A percentile compares a stretch with the other conserved stretches of the same genome.
Evolutionary conservation across 139 green algal genomes (phyloP).

Genomic region (Chlamydomonas sphaeroides): DNA sequence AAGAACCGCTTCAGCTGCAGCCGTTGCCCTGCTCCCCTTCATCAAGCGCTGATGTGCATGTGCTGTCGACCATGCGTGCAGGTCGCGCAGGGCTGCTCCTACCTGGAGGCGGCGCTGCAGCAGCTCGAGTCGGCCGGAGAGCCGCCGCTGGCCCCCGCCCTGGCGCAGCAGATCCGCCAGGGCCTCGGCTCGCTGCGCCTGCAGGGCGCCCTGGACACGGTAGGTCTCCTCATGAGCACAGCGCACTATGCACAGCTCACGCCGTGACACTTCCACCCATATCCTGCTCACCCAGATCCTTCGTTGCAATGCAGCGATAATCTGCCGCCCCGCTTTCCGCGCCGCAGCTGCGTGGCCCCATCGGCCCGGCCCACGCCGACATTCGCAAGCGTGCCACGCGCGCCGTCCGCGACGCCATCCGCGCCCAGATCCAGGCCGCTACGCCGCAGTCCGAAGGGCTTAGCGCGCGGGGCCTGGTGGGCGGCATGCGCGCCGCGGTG

Average conservation of each 20-base stretch:
- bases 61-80: no score
- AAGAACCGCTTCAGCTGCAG: no score
- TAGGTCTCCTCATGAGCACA: no score
- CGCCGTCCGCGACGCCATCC: slow-evolving; percentile 45
- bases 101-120: slow-evolving; percentile 69
- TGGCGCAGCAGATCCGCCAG: slow-evolving; percentile 61
- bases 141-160: slow-evolving; percentile 52
- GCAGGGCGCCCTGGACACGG: slow-evolving; percentile 6
- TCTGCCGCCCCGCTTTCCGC: not conserved
- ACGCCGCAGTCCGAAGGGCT: not conserved
- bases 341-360: slow-evolving; percentile 12
- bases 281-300: no score
- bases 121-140: slow-evolving; percentile 49
- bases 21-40: no score
- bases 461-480: not conserved
- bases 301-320: slow-evolving; percentile 15
- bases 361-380: slow-evolving; percentile 1
- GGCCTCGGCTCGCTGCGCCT: slow-evolving; percentile 54
- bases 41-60: not conserved
- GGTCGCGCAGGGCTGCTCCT: not conserved
- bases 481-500: not conserved
- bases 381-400: slow-evolving; percentile 42
- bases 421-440: slow-evolving; percentile 8
- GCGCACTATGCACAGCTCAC: no score
- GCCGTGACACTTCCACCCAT: no score